phyloP scores from a whole-genome alignment of 2,329 filamentous ascomycete genomes.

The Metarhizium anisopliae region DNA sequence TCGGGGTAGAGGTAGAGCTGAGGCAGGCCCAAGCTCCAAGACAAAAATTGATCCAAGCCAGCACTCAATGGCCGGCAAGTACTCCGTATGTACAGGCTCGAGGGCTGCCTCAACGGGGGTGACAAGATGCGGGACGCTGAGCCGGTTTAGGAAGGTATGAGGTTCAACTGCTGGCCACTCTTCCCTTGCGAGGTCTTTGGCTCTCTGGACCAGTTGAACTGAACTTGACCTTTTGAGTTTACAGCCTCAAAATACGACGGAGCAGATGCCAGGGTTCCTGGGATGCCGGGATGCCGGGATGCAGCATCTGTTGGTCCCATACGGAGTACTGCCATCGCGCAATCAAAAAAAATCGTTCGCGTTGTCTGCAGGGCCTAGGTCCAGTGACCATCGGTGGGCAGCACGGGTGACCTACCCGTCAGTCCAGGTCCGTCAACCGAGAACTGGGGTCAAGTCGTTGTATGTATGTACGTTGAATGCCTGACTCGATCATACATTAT shows the following conservation, averaged over 20 bases:
- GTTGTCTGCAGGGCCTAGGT: not conserved
- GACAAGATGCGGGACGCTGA: not conserved
- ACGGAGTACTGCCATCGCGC: too few relatives aligned
- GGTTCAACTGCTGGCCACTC: not conserved
- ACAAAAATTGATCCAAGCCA: not conserved
- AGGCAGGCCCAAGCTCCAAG: not conserved
- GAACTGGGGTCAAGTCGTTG: not conserved
- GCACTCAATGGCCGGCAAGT: too few relatives aligned
- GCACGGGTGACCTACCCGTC: not conserved
- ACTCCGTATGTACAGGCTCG: too few relatives aligned
- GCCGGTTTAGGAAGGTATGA: slow-evolving; percentile 8
- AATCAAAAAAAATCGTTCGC: too few relatives aligned
- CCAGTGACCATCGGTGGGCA: too few relatives aligned
- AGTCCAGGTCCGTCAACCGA: not conserved
- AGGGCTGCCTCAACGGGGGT: not conserved
- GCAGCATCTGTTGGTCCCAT: not conserved
- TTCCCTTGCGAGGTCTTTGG: not conserved
- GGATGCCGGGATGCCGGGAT: not conserved
- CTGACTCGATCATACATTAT: not conserved
- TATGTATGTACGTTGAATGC: not conserved
- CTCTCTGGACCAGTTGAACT: not conserved
- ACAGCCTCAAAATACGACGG: not conserved
- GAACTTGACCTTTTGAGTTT: not conserved
- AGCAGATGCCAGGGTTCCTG: not conserved
- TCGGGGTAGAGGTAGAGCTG: not conserved